A percentile compares a stretch with the other conserved stretches of the same genome.
phyloP scores from a whole-genome alignment of 768 basidiomycete species.

The Macrolepiota fuliginosa region DNA sequence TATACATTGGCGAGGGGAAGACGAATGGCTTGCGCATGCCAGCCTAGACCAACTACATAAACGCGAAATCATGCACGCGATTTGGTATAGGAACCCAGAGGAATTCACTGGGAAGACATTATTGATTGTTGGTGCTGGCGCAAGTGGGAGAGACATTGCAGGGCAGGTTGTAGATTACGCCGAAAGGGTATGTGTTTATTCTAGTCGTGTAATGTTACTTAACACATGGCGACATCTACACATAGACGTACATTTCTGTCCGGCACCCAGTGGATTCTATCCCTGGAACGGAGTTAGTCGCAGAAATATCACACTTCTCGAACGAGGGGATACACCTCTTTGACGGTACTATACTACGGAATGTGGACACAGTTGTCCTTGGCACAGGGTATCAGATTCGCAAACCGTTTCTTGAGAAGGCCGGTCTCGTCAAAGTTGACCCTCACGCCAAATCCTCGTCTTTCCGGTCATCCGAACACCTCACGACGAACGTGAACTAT shows the following conservation, averaged over 20 bases:
- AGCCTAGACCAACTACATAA: neutral
- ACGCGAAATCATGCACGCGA: slow-evolving; percentile 47
- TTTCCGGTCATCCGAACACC: slow-evolving; percentile 18
- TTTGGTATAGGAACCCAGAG: slow-evolving; percentile 50
- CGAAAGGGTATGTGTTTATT: slow-evolving; percentile 32
- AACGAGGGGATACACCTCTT: slow-evolving; percentile 39
- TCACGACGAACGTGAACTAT: slow-evolving; percentile 25
- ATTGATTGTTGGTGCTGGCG: slow-evolving; percentile 43
- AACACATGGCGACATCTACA: neutral
- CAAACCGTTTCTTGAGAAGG: slow-evolving; percentile 43
- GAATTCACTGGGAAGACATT: slow-evolving; percentile 40
- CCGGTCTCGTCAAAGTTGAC: slow-evolving; percentile 28
- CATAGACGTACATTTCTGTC: slow-evolving; percentile 30
- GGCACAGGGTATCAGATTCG: slow-evolving; percentile 55
- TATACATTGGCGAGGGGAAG: slow-evolving; percentile 43
- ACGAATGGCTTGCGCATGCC: slow-evolving; percentile 41
- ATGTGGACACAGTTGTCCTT: slow-evolving; percentile 47
- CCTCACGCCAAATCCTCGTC: slow-evolving; percentile 24
- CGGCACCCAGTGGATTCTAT: slow-evolving; percentile 23
- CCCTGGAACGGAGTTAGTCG: slow-evolving; percentile 26
- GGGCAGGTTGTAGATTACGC: slow-evolving; percentile 39
- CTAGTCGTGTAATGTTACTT: neutral
- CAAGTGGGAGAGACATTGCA: slow-evolving; percentile 47
- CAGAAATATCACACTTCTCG: slow-evolving; percentile 50
- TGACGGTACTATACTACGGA: slow-evolving; percentile 37